These are phyloP conservation scores for Lagenidium sp. DNA, from an alignment of 352 stramenopile species.

Conservation along the genomic window DNA sequence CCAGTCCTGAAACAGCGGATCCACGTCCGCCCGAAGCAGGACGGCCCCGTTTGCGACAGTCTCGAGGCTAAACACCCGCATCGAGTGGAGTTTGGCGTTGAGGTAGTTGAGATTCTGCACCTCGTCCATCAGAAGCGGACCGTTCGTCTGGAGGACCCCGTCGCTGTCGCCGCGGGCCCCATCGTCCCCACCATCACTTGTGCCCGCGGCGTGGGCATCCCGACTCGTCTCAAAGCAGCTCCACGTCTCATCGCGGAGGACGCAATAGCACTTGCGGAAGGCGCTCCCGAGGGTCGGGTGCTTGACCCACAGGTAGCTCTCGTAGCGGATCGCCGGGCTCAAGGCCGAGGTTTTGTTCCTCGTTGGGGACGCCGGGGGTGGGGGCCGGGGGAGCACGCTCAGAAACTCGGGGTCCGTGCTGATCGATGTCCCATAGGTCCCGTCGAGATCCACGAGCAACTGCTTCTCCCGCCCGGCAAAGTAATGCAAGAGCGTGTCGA, in stretches of 20 bases:
- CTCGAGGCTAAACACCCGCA: conserved; percentile 16
- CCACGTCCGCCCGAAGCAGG: conserved; percentile 12
- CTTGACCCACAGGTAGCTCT: conserved; percentile 18
- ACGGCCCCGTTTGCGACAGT: conserved; percentile 7
- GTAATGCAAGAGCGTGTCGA: conserved; percentile 56
- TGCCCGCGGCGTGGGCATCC: conserved; percentile 10
- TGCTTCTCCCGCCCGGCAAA: conserved; percentile 49
- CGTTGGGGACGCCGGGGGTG: background rate
- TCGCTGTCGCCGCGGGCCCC: too few species aligned
- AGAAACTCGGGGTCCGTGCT: conserved; percentile 22
- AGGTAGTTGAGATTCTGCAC: conserved; percentile 13
- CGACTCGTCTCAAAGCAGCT: conserved; percentile 14
- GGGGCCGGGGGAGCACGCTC: conserved; percentile 1
- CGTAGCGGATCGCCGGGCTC: background rate
- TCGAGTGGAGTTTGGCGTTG: conserved; percentile 15
- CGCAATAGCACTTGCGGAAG: conserved; percentile 17
- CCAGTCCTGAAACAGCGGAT: conserved; percentile 12
- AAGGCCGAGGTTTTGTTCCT: too few species aligned
- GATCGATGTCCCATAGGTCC: conserved; percentile 40
- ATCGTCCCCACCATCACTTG: too few species aligned
- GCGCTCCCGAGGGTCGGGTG: conserved; percentile 5
- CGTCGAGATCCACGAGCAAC: conserved; percentile 49
- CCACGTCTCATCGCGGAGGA: conserved; percentile 8
- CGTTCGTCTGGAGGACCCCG: too few species aligned
- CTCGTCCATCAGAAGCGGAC: conserved; percentile 4